Base-by-base conservation (phyloP, 2,329 filamentous ascomycete genomes). In the Phaeophleospora eucalypticola region DNA sequence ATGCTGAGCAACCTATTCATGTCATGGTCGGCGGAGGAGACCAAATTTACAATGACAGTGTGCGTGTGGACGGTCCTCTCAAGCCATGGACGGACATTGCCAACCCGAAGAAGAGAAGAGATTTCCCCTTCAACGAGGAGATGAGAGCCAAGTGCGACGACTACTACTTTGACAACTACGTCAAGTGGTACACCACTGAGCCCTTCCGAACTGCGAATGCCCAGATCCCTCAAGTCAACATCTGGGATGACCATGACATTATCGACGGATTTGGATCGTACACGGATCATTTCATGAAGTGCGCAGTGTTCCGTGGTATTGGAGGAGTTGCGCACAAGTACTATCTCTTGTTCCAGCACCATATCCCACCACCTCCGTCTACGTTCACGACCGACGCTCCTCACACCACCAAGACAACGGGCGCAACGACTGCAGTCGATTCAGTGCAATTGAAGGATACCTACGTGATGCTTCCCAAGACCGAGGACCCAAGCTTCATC, bases 1-100 rank as follows among this genome's bases (percentile, higher is more conserved):
- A 84, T 57, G 73, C 73, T 56, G 63, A 77, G 62, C 73, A 73
- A 53, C 80, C 81, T 6, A 82, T 84, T 64, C 79, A 82, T 60
- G 77, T 82, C 55, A 87, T 84, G 83, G 79, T 96, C 52, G 91
- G 91, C 43, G 91, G 91, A 47, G 91, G 91, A 49, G 91, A 97
- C 63, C 91, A 96, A 69, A 82, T 84, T 56, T 84, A 84, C 68
- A 83, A 84, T 55, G 81, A 84, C 46, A 87, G 87, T 18, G 88
- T 97, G 55, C 80, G 91, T 53, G 88, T 95, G 1, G 75, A 83
- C 42, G 91, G 90, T 0, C 91, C 91, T 1, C 71, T 97, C 19
- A 81, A 81, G 58, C 61, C 70, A 4, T 84, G 81, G 81, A 83
- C 81, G 0, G 70, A 73, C 38, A 83, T 84, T 54, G 56, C 58